These are phyloP conservation scores for Neoboletus subvelutipes DNA, from an alignment of 768 basidiomycete species.

Conservation along the genomic window DNA sequence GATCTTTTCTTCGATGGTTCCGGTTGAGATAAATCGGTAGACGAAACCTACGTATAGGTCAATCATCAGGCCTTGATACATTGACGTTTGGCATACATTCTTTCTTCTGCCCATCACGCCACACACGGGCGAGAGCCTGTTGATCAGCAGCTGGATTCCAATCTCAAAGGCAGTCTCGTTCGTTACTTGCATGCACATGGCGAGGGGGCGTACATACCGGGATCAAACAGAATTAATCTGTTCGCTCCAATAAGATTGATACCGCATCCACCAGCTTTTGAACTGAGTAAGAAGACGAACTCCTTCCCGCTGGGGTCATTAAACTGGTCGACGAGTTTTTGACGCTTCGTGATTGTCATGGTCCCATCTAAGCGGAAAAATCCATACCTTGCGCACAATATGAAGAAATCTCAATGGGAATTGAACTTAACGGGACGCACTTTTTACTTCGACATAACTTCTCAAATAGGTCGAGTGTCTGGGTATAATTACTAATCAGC, in stretches of 20 bases:
- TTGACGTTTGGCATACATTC: constrained; percentile 64
- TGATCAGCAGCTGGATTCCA: constrained; percentile 99
- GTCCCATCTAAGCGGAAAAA: constrained; percentile 93
- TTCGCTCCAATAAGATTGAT: constrained; percentile 98
- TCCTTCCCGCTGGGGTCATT: constrained; percentile 92
- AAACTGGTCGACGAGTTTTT: constrained; percentile 95
- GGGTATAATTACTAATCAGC: constrained; percentile 94
- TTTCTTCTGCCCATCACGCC: constrained; percentile 99
- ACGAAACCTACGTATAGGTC: constrained; percentile 71
- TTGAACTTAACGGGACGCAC: constrained; percentile 39
- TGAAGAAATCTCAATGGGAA: background rate
- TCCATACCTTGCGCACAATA: constrained; percentile 61
- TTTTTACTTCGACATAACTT: constrained; percentile 83
- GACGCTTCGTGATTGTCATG: constrained; percentile 88
- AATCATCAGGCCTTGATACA: background rate
- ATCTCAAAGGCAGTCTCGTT: constrained; percentile 46
- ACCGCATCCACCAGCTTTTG: constrained; percentile 94
- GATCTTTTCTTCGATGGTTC: constrained; percentile 98
- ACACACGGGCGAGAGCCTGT: constrained; percentile 96
- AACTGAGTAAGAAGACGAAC: constrained; percentile 91
- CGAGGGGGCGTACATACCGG: constrained; percentile 50
- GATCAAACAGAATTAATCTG: constrained; percentile 92
- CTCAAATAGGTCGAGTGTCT: constrained; percentile 92
- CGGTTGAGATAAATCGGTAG: constrained; percentile 95
- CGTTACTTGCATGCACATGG: background rate